Evolutionary conservation across 305 asterid genomes (phyloP).

Genomic region (Solanum aculeatissimum): DNA sequence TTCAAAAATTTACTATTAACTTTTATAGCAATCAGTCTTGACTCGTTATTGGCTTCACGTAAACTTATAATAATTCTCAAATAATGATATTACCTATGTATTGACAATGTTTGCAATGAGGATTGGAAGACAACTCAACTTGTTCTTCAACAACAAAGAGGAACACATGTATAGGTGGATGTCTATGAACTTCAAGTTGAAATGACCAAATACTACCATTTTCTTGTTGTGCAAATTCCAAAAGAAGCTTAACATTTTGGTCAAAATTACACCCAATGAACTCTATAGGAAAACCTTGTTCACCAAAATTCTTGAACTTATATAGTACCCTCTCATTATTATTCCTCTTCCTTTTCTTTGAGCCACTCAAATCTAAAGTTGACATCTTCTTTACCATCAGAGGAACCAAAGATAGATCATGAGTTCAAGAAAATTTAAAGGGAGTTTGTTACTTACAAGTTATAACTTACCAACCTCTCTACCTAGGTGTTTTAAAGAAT

Average conservation of each 20-base stretch:
- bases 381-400: slow-evolving; percentile 21
- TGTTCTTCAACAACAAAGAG: slow-evolving; percentile 82
- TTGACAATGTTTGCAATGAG: slow-evolving; percentile 71
- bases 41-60: background rate
- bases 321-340: slow-evolving; percentile 38
- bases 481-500: background rate
- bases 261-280: slow-evolving; percentile 50
- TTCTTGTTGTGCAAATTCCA: slow-evolving; percentile 62
- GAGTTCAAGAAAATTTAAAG: slow-evolving; percentile 10
- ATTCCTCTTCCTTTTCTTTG: slow-evolving; percentile 65
- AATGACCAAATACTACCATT: slow-evolving; percentile 63
- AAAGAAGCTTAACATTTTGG: slow-evolving; percentile 53
- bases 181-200: slow-evolving; percentile 72
- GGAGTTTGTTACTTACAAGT: background rate
- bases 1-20: background rate
- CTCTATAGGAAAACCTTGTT: slow-evolving; percentile 59
- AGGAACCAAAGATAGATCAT: background rate
- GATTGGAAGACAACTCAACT: slow-evolving; percentile 44
- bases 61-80: background rate
- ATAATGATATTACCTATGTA: slow-evolving; percentile 42
- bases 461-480: slow-evolving; percentile 1
- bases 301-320: slow-evolving; percentile 73
- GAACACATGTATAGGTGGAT: slow-evolving; percentile 44
- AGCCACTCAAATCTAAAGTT: slow-evolving; percentile 47
- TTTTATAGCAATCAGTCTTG: no score